These are phyloP conservation scores for Anthracocystis setariae DNA, from an alignment of 1,284 basidiomycete species.

Conservation along the genomic window DNA sequence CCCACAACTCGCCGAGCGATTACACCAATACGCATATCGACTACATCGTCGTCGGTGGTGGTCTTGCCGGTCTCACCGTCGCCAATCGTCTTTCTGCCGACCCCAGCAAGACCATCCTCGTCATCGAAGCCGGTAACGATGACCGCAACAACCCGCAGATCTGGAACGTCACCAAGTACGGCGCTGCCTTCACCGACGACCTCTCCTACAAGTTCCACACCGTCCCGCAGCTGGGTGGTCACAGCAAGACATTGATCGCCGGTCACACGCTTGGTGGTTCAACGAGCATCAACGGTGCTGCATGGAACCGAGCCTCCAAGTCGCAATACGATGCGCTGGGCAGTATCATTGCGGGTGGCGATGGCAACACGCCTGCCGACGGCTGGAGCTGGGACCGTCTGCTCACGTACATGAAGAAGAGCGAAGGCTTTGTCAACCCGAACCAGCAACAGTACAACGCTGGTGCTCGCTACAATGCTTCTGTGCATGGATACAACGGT, in stretches of 20 bases:
- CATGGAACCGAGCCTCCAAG: slow-evolving; percentile 73
- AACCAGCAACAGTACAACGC: slow-evolving; percentile 71
- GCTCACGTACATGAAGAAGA: slow-evolving; percentile 73
- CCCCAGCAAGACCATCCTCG: slow-evolving; percentile 53
- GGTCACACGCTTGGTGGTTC: slow-evolving; percentile 75
- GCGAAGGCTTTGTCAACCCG: slow-evolving; percentile 73
- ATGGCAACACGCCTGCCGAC: neutral
- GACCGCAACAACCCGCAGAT: slow-evolving; percentile 38
- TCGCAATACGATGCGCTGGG: slow-evolving; percentile 75
- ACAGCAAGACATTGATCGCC: slow-evolving; percentile 69
- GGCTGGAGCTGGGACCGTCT: slow-evolving; percentile 74
- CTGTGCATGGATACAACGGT: slow-evolving; percentile 72
- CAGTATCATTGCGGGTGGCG: slow-evolving; percentile 70
- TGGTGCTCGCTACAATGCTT: slow-evolving; percentile 70
- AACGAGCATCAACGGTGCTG: slow-evolving; percentile 74
- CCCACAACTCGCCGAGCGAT: slow-evolving; percentile 13
- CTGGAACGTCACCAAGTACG: slow-evolving; percentile 68
- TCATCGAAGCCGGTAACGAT: slow-evolving; percentile 65
- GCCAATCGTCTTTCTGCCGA: slow-evolving; percentile 63
- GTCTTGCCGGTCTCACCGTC: slow-evolving; percentile 62
- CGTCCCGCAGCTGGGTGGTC: slow-evolving; percentile 65
- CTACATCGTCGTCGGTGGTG: slow-evolving; percentile 58
- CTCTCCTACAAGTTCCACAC: slow-evolving; percentile 73
- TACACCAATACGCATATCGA: slow-evolving; percentile 57
- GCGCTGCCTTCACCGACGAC: slow-evolving; percentile 70